Percentiles rank a stretch among this genome's conserved stretches.
Evolutionary conservation across 2,329 filamentous ascomycete species (phyloP).

Genomic region (Diaporthe caulivora): DNA sequence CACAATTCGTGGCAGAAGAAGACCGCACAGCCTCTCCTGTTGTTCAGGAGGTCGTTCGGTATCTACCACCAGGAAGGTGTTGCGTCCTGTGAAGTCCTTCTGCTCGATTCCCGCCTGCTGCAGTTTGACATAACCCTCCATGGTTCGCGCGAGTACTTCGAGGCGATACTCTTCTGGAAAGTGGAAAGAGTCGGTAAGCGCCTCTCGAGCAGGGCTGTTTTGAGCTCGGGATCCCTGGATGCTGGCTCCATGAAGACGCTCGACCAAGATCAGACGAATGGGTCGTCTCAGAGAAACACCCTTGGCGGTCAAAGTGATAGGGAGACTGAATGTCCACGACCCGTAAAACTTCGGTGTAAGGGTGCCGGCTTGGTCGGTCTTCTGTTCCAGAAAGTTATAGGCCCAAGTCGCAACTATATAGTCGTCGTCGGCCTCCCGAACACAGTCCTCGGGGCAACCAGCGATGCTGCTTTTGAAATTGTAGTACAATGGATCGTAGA

Average conservation of each 20-base stretch:
- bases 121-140: background rate
- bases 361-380: background rate
- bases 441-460: background rate
- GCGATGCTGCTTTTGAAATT: background rate
- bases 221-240: background rate
- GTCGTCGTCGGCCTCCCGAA: background rate
- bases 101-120: background rate
- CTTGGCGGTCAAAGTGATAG: background rate
- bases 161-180: background rate
- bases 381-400: background rate
- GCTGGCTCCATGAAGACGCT: background rate
- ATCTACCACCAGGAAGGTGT: background rate
- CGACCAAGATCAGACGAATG: background rate
- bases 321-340: background rate
- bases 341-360: background rate
- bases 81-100: background rate
- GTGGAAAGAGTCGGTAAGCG: background rate
- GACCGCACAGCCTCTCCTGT: background rate
- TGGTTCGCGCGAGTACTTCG: background rate
- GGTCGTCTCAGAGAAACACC: background rate
- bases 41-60: background rate
- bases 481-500: conserved; percentile 3
- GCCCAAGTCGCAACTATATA: background rate
- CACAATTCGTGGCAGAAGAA: background rate
- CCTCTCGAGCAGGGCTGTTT: background rate